A percentile compares a stretch with the other conserved stretches of the same genome.
phyloP scores from a whole-genome alignment of 192 early-diverging fungal species.

The Linnemannia hyalina region DNA sequence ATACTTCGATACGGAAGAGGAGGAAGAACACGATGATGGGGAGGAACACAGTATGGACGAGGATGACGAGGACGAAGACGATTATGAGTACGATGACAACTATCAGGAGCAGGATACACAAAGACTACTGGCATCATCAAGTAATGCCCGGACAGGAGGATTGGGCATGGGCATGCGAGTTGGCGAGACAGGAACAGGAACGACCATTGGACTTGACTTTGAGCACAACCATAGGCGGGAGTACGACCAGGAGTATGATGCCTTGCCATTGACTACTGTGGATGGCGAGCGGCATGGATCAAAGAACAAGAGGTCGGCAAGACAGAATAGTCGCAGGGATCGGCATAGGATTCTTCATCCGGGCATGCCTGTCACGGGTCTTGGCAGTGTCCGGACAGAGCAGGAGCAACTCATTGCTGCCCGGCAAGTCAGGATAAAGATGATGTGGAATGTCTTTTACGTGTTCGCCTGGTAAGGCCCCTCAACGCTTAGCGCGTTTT shows the following conservation, averaged over 20 bases:
- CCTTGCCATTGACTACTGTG: constrained; percentile 35
- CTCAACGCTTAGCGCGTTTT: neutral
- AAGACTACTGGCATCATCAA: constrained; percentile 18
- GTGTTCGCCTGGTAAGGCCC: constrained; percentile 60
- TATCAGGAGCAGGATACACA: constrained; percentile 31
- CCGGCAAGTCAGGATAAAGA: constrained; percentile 35
- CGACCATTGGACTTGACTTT: constrained; percentile 50
- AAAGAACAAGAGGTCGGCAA: neutral
- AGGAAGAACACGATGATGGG: neutral
- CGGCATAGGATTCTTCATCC: constrained; percentile 3
- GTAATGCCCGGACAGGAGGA: constrained; percentile 27
- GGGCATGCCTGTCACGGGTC: neutral
- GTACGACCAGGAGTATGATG: constrained; percentile 24
- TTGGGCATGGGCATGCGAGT: constrained; percentile 55
- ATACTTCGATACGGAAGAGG: constrained; percentile 8
- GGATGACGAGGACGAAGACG: neutral
- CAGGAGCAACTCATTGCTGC: constrained; percentile 35
- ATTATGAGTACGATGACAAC: neutral
- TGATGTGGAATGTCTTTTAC: constrained; percentile 56
- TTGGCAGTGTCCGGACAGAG: neutral
- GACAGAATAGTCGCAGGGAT: neutral
- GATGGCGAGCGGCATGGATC: neutral
- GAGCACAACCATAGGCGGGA: constrained; percentile 1
- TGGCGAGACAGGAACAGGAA: constrained; percentile 53
- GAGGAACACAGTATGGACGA: constrained; percentile 20